Conservation (phyloP, 2,329 filamentous ascomycete species). For the Kalmusia sp. region DNA sequence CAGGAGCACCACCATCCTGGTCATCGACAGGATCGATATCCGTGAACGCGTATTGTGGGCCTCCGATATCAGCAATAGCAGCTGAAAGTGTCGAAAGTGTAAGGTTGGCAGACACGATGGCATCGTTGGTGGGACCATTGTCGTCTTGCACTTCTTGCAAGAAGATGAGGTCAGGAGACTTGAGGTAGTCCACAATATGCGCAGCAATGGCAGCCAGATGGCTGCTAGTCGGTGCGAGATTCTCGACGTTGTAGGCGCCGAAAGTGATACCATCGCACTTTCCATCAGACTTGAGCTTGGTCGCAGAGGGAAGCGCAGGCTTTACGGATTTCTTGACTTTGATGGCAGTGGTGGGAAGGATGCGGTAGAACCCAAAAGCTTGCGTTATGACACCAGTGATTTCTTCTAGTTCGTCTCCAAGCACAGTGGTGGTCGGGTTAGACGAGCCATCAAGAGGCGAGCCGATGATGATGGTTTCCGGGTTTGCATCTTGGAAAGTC, state of each 20-base stretch:
- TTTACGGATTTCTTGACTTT: constrained; percentile 54
- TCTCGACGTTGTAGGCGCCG: constrained; percentile 74
- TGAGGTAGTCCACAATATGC: constrained; percentile 70
- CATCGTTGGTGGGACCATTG: constrained; percentile 67
- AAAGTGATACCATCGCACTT: constrained; percentile 68
- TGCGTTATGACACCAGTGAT: constrained; percentile 74
- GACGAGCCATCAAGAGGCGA: constrained; percentile 68
- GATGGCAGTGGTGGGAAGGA: constrained; percentile 68
- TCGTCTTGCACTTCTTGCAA: constrained; percentile 76
- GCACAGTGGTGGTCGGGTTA: constrained; percentile 66
- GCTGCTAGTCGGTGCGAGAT: constrained; percentile 64
- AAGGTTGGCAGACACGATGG: constrained; percentile 62
- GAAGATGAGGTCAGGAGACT: constrained; percentile 70
- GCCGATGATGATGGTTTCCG: constrained; percentile 72
- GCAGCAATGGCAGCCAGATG: constrained; percentile 66
- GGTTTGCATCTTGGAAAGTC: constrained; percentile 77
- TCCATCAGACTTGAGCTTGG: constrained; percentile 61
- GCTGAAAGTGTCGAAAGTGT: constrained; percentile 65
- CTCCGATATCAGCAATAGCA: constrained; percentile 59
- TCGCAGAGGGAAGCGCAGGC: constrained; percentile 58
- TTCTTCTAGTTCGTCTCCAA: constrained; percentile 70
- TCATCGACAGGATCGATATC: constrained; percentile 67
- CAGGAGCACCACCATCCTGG: constrained; percentile 70
- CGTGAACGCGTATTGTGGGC: constrained; percentile 64
- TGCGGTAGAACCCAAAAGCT: constrained; percentile 72